phyloP scores from a whole-genome alignment of 345 rosid species.

The Cardamine chenopodiifolia region DNA sequence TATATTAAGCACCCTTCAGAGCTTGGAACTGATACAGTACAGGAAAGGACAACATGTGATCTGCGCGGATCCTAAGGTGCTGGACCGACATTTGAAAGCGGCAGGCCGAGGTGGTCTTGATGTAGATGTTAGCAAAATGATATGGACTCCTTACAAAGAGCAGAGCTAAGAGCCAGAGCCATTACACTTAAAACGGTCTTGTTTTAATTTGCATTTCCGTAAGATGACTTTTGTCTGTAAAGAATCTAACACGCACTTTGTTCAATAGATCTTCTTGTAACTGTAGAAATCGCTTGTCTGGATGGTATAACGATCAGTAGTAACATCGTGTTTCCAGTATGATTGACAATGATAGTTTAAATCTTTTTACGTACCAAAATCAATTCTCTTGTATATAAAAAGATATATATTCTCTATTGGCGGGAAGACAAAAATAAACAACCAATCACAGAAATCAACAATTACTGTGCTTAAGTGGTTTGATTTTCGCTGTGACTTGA shows the following conservation, averaged over 20 bases:
- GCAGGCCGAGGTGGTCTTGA: constrained; percentile 98
- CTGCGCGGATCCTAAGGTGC: constrained; percentile 95
- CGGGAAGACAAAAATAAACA: too few species aligned
- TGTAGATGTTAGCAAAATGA: constrained; percentile 93
- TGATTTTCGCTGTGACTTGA: too few species aligned
- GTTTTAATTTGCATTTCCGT: constrained; percentile 13
- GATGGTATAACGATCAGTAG: constrained; percentile 4
- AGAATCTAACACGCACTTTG: constrained; percentile 22
- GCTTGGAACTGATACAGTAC: constrained; percentile 94
- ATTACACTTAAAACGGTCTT: constrained; percentile 1
- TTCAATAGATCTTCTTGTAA: constrained; percentile 20
- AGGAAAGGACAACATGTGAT: constrained; percentile 98
- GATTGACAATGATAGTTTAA: too few species aligned
- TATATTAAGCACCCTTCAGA: constrained; percentile 88
- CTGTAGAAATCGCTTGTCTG: constrained; percentile 7
- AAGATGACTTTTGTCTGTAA: constrained; percentile 30
- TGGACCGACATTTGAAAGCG: constrained; percentile 97
- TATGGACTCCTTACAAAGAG: constrained; percentile 98
- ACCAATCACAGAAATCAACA: too few species aligned
- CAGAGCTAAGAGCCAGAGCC: constrained; percentile 53
- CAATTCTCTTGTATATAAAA: too few species aligned
- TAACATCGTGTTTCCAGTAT: not conserved
- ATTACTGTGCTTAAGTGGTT: too few species aligned
- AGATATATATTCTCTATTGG: too few species aligned
- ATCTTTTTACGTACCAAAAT: too few species aligned